Conservation (phyloP, 2,329 filamentous ascomycete species). For the Penicillium verrucosum region DNA sequence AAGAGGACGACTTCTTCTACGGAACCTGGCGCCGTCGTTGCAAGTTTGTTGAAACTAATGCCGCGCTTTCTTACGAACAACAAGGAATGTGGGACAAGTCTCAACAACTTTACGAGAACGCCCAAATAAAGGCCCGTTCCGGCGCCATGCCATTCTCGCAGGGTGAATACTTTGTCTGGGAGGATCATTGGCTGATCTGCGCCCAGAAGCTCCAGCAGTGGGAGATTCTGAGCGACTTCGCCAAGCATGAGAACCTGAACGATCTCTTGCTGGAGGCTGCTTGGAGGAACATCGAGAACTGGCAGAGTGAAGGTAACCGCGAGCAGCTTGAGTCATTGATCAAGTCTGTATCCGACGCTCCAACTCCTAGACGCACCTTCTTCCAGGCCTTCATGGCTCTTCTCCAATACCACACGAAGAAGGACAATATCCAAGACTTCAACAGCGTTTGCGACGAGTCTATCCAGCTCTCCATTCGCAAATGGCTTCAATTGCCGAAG, state of each 20-base stretch:
- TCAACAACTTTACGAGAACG: conserved; percentile 92
- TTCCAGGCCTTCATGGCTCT: conserved; percentile 98
- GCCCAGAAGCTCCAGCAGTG: conserved; percentile 98
- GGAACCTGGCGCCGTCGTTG: conserved; percentile 93
- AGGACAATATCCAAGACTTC: conserved; percentile 77
- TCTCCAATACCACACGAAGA: conserved; percentile 87
- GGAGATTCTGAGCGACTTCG: conserved; percentile 96
- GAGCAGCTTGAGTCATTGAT: conserved; percentile 90
- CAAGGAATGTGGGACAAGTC: conserved; percentile 99
- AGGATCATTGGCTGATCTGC: conserved; percentile 97
- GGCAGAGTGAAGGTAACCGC: conserved; percentile 79
- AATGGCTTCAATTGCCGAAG: conserved; percentile 97
- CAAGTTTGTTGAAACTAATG: conserved; percentile 96
- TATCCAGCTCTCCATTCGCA: conserved; percentile 92
- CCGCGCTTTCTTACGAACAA: conserved; percentile 94
- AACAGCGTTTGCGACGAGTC: conserved; percentile 90
- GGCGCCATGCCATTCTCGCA: conserved; percentile 95
- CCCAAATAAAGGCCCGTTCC: conserved; percentile 94
- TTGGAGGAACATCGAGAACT: conserved; percentile 94
- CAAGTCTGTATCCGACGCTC: conserved; percentile 95
- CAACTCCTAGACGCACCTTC: conserved; percentile 88
- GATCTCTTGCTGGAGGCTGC: conserved; percentile 92
- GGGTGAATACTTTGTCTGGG: conserved; percentile 98
- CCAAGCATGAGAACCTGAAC: conserved; percentile 98
- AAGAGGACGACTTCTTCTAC: conserved; percentile 97